A percentile compares a stretch with the other conserved stretches of the same genome.
Evolutionary conservation across 495 filamentous ascomycete species (phyloP).

Genomic region (Neurospora cerealis): DNA sequence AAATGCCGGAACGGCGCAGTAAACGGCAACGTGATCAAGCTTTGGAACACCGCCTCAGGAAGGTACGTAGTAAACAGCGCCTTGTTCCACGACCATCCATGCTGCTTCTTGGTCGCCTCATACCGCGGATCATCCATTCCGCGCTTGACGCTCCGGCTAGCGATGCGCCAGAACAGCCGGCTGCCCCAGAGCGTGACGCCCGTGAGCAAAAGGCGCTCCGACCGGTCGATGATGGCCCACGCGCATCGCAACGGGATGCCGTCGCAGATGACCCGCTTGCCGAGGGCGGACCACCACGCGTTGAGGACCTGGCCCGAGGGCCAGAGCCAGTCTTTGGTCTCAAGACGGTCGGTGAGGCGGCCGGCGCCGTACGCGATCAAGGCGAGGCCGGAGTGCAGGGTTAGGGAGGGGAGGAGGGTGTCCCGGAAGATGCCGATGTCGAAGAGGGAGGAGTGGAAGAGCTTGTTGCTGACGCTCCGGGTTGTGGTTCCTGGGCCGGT

Average conservation of each 20-base stretch:
- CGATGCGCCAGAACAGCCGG: constrained; percentile 43
- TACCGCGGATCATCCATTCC: constrained; percentile 45
- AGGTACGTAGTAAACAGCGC: constrained; percentile 40
- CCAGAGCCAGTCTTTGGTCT: constrained; percentile 51
- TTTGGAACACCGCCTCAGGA: constrained; percentile 42
- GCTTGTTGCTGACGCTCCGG: not conserved
- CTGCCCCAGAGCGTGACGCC: constrained; percentile 46
- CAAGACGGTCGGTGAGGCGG: constrained; percentile 37
- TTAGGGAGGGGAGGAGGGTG: constrained; percentile 40
- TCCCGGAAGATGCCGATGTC: constrained; percentile 40
- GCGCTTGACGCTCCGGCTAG: constrained; percentile 29
- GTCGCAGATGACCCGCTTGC: constrained; percentile 28
- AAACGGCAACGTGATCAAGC: constrained; percentile 45
- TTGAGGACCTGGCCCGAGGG: constrained; percentile 42
- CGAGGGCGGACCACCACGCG: constrained; percentile 49
- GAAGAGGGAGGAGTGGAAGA: constrained; percentile 27
- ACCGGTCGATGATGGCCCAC: constrained; percentile 35
- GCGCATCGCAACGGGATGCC: constrained; percentile 31
- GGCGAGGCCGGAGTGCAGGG: constrained; percentile 34
- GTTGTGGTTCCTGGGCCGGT: too few species aligned
- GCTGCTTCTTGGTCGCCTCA: constrained; percentile 35
- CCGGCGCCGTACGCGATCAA: constrained; percentile 38
- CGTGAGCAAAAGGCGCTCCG: constrained; percentile 40
- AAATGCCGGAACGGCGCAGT: constrained; percentile 40
- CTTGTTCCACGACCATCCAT: constrained; percentile 40